These are phyloP conservation scores for Metschnikowia baotianmanensis DNA, from an alignment of 805 yeast genomes.

Conservation along the genomic window DNA sequence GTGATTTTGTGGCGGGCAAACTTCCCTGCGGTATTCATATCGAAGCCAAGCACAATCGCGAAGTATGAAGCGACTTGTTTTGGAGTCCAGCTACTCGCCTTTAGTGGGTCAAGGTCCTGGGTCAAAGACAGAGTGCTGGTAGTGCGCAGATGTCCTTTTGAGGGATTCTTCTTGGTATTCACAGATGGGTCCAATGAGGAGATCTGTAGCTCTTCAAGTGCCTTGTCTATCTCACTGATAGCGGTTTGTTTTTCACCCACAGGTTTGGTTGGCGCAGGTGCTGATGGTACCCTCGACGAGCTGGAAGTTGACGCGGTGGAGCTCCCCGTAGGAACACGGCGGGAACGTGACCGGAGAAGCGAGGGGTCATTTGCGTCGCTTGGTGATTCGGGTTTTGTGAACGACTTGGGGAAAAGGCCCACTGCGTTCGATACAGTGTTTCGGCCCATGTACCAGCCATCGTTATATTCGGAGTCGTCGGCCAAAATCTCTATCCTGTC, in stretches of 20 bases:
- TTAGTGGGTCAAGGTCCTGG: conserved; percentile 42
- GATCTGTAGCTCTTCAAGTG: conserved; percentile 57
- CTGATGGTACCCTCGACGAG: conserved; percentile 10
- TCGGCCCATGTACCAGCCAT: conserved; percentile 95
- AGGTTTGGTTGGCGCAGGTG: conserved; percentile 8
- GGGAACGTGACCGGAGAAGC: conserved; percentile 52
- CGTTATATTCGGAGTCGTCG: conserved; percentile 90
- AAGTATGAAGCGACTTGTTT: conserved; percentile 81
- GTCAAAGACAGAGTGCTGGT: conserved; percentile 17
- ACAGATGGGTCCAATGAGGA: conserved; percentile 16
- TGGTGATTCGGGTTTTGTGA: conserved; percentile 53
- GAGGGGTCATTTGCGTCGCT: conserved; percentile 17
- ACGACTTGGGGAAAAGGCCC: conserved; percentile 88
- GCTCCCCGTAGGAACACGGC: conserved; percentile 35
- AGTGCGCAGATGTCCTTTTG: conserved; percentile 6
- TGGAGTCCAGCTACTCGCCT: conserved; percentile 74
- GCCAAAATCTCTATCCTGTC: conserved; percentile 86
- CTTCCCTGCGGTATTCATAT: conserved; percentile 67
- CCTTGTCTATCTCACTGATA: conserved; percentile 70
- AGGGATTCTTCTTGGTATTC: conserved; percentile 1
- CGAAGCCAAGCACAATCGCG: conserved; percentile 65
- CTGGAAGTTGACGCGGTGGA: conserved; percentile 10
- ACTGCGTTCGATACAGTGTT: conserved; percentile 69
- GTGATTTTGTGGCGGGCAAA: conserved; percentile 87
- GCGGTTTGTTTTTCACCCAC: conserved; percentile 30